Percentiles rank a stretch among this genome's conserved stretches.
Evolutionary conservation across 2,329 filamentous ascomycete species (phyloP).

Genomic region (Plectosphaerella cucumerina): DNA sequence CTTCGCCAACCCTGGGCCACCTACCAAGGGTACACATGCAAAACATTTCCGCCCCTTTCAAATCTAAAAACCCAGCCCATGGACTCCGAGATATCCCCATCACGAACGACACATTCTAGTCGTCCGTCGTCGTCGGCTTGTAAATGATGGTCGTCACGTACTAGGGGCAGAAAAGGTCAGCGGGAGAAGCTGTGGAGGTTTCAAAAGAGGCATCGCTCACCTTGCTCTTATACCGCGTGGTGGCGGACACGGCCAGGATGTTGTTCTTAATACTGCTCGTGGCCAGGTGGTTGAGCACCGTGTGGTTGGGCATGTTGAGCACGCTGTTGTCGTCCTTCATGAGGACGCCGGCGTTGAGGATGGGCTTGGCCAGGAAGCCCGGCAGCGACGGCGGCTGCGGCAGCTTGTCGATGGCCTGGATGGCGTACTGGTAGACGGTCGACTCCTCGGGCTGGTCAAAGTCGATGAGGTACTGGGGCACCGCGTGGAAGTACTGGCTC

Average conservation of each 20-base stretch:
- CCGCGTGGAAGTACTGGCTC: slow-evolving; percentile 63
- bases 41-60: no score
- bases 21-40: no score
- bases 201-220: slow-evolving; percentile 35
- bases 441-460: slow-evolving; percentile 82
- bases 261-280: slow-evolving; percentile 98
- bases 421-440: slow-evolving; percentile 68
- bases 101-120: slow-evolving; percentile 16
- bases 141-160: slow-evolving; percentile 98
- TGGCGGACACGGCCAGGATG: slow-evolving; percentile 90
- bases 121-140: slow-evolving; percentile 71
- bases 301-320: slow-evolving; percentile 94
- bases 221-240: slow-evolving; percentile 96
- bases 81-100: not conserved
- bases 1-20: no score
- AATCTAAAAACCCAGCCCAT: not conserved
- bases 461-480: slow-evolving; percentile 83
- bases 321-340: slow-evolving; percentile 99
- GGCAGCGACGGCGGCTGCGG: slow-evolving; percentile 81
- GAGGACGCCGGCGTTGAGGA: slow-evolving; percentile 83
- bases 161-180: slow-evolving; percentile 37
- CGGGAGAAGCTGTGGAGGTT: not conserved
- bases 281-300: slow-evolving; percentile 90
- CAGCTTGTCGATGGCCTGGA: slow-evolving; percentile 71
- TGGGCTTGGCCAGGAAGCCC: slow-evolving; percentile 88